Conservation (phyloP, 2,329 filamentous ascomycete species). For the Nemania sp. region DNA sequence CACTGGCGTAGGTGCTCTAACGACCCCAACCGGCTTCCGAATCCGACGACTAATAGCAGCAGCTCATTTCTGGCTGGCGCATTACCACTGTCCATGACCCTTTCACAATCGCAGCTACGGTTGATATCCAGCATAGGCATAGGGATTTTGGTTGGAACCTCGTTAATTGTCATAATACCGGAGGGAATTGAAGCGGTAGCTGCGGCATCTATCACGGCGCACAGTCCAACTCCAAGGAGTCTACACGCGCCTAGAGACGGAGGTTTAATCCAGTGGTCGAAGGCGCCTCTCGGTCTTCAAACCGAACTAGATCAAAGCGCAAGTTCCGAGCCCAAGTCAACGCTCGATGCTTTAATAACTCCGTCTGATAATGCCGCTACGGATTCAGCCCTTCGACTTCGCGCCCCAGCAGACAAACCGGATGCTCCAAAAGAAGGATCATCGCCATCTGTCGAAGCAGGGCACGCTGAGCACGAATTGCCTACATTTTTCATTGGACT, state of each 20-base stretch:
- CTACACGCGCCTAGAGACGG: conserved; percentile 22
- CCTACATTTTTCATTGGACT: conserved; percentile 82
- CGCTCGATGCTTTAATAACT: conserved; percentile 1
- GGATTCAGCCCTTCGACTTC: conserved; percentile 13
- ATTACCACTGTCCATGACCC: conserved; percentile 83
- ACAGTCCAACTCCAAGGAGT: conserved; percentile 30
- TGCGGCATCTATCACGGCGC: conserved; percentile 49
- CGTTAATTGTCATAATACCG: conserved; percentile 94
- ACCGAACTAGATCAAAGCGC: background rate
- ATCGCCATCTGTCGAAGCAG: conserved; percentile 17
- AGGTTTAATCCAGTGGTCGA: conserved; percentile 28
- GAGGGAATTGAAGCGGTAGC: conserved; percentile 93
- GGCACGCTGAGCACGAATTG: conserved; percentile 50
- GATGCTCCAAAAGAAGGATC: conserved; percentile 19
- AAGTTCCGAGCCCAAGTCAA: background rate
- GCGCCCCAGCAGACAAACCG: conserved; percentile 32
- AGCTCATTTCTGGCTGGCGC: conserved; percentile 94
- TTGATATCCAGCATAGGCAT: conserved; percentile 91
- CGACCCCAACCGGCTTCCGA: conserved; percentile 11
- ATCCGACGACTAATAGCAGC: conserved; percentile 31
- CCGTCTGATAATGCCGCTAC: background rate
- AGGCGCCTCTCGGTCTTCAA: conserved; percentile 1
- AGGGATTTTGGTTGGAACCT: conserved; percentile 91
- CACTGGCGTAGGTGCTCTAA: conserved; percentile 39
- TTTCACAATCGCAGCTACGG: conserved; percentile 84